Base-by-base conservation (phyloP, 768 basidiomycete genomes). In the Dacryopinax primogenitus region DNA sequence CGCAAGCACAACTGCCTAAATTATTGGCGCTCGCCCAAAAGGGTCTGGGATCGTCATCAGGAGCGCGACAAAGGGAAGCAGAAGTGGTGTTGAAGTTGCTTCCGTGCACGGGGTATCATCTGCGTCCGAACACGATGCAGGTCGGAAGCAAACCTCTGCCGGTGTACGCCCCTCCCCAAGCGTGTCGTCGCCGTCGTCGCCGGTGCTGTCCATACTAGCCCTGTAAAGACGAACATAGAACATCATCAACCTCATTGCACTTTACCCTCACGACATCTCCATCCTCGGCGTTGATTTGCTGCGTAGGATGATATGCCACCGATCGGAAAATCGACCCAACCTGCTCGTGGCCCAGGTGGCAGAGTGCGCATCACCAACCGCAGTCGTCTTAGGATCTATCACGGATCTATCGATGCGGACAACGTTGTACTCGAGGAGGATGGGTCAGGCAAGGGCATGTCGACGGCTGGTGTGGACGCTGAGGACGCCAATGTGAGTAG, bases 401-500 rank as follows among this genome's bases (percentile, higher is more conserved):
- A 85, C 75, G 90, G 89, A 67, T 83, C 83, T 74, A 82, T 89
- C 78, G 90, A 92, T 72, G 85, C 84, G 33, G 90, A 90, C 73
- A 81, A 85, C 39, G 78, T 88, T 69, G 82, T 89, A 66, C 84
- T 89, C 69, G 91, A 92, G 72, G 90, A 92, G 71, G 87, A 90
- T 71, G 87, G 89, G 78, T 88, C 87, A 80, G 87, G 86, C 71
- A 82, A 84, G 75, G 83, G 86, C 68, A 83, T 91, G 68, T 86
- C 77, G 35, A 90, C 89, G 23, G 87, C 88, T 44, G 91, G 91
- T 70, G 91, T 93, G 72, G 91, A 93, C 74, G 87, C 87, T 73
- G 90, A 92, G 79, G 91, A 93, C 72, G 90, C 90, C 75, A 91
- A 92, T 77, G 91, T 93, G 80, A 85, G 90, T 82, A 35, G 67